These are phyloP conservation scores for Chrysochromulina parva DNA, from an alignment of 78 protist genomes.

Conservation along the genomic window DNA sequence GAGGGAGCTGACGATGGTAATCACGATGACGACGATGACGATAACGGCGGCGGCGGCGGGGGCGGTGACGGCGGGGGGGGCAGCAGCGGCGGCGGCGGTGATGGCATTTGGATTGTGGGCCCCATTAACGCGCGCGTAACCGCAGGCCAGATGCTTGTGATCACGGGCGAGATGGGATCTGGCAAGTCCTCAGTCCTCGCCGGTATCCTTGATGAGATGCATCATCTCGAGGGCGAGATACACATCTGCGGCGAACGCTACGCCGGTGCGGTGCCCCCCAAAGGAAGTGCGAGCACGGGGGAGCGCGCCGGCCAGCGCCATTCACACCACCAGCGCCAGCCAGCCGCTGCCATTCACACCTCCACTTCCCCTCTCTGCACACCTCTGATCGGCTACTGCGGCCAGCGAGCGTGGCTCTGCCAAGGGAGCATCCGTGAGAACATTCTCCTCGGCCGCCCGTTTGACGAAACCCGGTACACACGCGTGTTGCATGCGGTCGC, in stretches of 20 bases:
- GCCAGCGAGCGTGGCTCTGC: slow-evolving; percentile 55
- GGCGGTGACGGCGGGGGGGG: background rate
- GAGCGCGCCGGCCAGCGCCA: too few species aligned
- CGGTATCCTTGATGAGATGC: slow-evolving; percentile 80
- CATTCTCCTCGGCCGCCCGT: slow-evolving; percentile 45
- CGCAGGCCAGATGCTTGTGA: slow-evolving; percentile 54
- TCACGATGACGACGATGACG: background rate
- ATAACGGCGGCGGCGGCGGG: background rate
- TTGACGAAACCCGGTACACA: slow-evolving; percentile 42
- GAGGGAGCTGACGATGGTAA: too few species aligned
- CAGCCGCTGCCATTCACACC: too few species aligned
- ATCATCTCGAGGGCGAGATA: background rate
- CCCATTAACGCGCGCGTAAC: background rate
- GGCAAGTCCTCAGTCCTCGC: slow-evolving; percentile 82
- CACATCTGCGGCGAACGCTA: background rate
- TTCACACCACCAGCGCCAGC: too few species aligned
- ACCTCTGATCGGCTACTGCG: slow-evolving; percentile 16
- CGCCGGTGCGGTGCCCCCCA: background rate
- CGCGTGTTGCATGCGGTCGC: slow-evolving; percentile 12
- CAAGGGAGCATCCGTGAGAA: slow-evolving; percentile 58
- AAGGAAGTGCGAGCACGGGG: too few species aligned
- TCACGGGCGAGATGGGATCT: slow-evolving; percentile 84
- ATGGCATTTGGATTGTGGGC: background rate
- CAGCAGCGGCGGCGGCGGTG: background rate
- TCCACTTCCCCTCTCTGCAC: too few species aligned